These are phyloP conservation scores for Macadamia integrifolia DNA, from an alignment of 164 flowering plant genomes.

Conservation along the genomic window DNA sequence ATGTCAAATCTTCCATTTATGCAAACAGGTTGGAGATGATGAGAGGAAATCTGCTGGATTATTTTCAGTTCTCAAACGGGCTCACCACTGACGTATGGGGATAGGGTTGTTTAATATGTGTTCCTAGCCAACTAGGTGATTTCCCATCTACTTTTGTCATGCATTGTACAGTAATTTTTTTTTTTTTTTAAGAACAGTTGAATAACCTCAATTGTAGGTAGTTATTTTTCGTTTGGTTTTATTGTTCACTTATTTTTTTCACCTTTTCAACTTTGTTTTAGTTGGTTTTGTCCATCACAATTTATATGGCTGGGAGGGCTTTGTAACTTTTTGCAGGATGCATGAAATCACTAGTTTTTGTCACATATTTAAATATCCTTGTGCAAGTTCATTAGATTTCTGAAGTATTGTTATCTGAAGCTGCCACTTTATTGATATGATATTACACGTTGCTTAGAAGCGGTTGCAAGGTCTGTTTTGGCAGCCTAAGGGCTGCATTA, in stretches of 20 bases:
- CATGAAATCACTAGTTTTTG: too few species aligned
- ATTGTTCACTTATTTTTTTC: background rate
- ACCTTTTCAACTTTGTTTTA: background rate
- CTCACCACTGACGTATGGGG: slow-evolving; percentile 30
- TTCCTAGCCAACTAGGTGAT: slow-evolving; percentile 9
- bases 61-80: slow-evolving; percentile 38
- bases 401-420: too few species aligned
- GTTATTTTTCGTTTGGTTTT: background rate
- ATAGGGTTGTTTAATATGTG: slow-evolving; percentile 10
- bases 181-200: background rate
- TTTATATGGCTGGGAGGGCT: too few species aligned
- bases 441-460: too few species aligned
- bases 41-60: slow-evolving; percentile 49
- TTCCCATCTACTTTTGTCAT: background rate
- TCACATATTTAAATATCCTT: too few species aligned
- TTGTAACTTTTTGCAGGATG: too few species aligned
- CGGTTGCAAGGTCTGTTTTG: too few species aligned
- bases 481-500: too few species aligned
- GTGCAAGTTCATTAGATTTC: too few species aligned
- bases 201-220: too few species aligned
- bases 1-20: background rate
- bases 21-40: slow-evolving; percentile 44
- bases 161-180: slow-evolving; percentile 23
- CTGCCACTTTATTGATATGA: too few species aligned
- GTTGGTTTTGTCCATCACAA: too few species aligned